These are phyloP conservation scores for Apodospora peruviana DNA, from an alignment of 495 filamentous ascomycete genomes.

Conservation along the genomic window DNA sequence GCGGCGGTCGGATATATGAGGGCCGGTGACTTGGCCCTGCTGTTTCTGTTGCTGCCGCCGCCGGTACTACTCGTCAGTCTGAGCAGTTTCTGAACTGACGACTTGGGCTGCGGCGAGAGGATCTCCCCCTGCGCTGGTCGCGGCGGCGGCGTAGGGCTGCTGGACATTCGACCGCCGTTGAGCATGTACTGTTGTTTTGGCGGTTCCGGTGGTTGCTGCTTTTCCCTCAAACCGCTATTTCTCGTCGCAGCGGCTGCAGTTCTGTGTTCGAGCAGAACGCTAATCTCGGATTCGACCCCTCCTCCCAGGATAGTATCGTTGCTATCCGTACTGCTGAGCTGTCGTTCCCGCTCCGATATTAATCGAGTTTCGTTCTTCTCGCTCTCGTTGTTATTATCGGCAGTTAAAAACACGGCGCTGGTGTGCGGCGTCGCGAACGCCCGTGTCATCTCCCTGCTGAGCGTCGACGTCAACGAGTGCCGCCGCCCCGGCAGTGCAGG, in stretches of 20 bases:
- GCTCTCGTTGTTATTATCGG: neutral
- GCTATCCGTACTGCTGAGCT: neutral
- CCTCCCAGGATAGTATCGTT: too few relatives aligned
- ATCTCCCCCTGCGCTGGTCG: neutral
- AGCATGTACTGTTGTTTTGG: neutral
- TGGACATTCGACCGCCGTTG: neutral
- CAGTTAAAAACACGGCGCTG: slow-evolving; percentile 1
- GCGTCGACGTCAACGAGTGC: slow-evolving; percentile 10
- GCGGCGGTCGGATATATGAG: neutral
- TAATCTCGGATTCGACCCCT: neutral
- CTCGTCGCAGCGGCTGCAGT: too few relatives aligned
- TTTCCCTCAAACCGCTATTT: too few relatives aligned
- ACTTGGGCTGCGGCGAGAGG: slow-evolving; percentile 1
- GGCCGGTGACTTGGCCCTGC: slow-evolving; percentile 2
- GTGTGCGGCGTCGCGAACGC: slow-evolving; percentile 12
- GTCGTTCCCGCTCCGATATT: too few relatives aligned
- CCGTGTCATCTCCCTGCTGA: slow-evolving; percentile 19
- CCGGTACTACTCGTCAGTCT: neutral
- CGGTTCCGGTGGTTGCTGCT: too few relatives aligned
- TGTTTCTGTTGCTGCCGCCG: neutral
- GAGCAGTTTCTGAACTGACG: slow-evolving; percentile 1
- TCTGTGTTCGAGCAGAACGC: neutral
- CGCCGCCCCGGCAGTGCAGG: slow-evolving; percentile 17
- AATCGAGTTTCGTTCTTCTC: too few relatives aligned
- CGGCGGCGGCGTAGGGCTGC: neutral